Evolutionary conservation across 306 rosid species (phyloP), one percentile per base, ranked within the genome.

Genomic region (Inga leiocalycina): DNA sequence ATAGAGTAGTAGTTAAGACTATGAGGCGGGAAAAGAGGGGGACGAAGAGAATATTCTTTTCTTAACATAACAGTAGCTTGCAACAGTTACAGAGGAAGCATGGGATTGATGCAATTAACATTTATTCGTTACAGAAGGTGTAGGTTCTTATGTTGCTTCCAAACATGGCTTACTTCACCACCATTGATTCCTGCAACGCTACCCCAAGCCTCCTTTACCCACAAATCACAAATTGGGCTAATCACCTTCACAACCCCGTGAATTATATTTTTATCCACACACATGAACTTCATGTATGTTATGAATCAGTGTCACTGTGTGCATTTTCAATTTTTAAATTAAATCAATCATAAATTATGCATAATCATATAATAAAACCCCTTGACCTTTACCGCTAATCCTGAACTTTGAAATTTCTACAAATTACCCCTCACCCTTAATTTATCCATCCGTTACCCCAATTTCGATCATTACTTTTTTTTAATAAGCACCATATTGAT

Each of bases 41-140:
- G 19, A 44, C 8, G 41, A 49, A 44, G 79, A 43, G 80, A 76
- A 68, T 75, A 75, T 79, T 79, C 82, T 27, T 79, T 86, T 75
- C 75, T 79, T 61, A 24, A 45, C 13, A 35, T 19, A 16, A 57
- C 44, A 74, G 51, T 74, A 0, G 84, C 79, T 79, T 82, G 82
- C 52, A 5, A 49, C 56, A n/a, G 72, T 56, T 32, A 20, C 22
- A 76, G 71, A 71, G 66, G 73, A 82, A 70, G 81, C 22, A 61
- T 46, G 3, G 9, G 51, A 19, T 15, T 68, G 8, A 16, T 11
- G 51, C 19, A 39, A 6, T 39, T 6, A 30, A 74, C 77, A 78
- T 74, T 78, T 81, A 81, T 87, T 84, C 85, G 61, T 84, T 74
- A 22, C 79, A 81, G 45, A 17, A 84, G 67, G 35, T 80, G 52